Evolutionary conservation across 371 early-diverging fungal genomes (phyloP), one percentile per base, ranked within the genome.

Genomic region (Mortierella sp.): DNA sequence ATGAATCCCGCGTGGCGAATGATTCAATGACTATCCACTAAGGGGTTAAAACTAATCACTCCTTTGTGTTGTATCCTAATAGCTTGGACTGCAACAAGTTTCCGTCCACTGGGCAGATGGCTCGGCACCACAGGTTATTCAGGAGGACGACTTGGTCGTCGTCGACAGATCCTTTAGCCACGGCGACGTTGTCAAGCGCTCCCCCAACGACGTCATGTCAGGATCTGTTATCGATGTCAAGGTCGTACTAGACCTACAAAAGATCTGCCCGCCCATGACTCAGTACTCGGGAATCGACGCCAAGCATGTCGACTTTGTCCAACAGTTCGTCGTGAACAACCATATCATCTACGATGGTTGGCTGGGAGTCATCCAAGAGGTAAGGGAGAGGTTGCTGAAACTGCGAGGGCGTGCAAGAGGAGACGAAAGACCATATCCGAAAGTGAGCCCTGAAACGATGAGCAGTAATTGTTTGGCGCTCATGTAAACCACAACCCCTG

Each of bases 341-440:
- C 88, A 84, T 72, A 27, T 87, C 75, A 84, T 87, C 32, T 84
- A 84, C 58, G 88, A 87, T 41, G 83, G 83, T 41, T 87, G 88
- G 88, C 74, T 87, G 18, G 88, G 88, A 32, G 82, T 87, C 49
- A 87, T 87, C 38, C 84, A 87, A 58, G 82, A 87, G 76, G 87
- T 83, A 83, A 41, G 70, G 48, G 44, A 18, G 32, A 8, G 27
- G 29, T 41, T 0, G 41, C 41, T 41, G 49, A 63, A 51, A 63
- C 63, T 38, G 29, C 6, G 48, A 76, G 54, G 51, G 70, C 55
- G 49, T 38, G 24, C 68, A 38, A 68, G 7, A 24, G 38, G 65
- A 68, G 21, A 41, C 24, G 51, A 51, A 63, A 63, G 18, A 7
- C 16, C 63, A 63, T 24, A 24, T 4, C 68, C 43, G 24, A 68